Base-by-base conservation (phyloP, 2,329 filamentous ascomycete species). In the Fusarium zealandicum region DNA sequence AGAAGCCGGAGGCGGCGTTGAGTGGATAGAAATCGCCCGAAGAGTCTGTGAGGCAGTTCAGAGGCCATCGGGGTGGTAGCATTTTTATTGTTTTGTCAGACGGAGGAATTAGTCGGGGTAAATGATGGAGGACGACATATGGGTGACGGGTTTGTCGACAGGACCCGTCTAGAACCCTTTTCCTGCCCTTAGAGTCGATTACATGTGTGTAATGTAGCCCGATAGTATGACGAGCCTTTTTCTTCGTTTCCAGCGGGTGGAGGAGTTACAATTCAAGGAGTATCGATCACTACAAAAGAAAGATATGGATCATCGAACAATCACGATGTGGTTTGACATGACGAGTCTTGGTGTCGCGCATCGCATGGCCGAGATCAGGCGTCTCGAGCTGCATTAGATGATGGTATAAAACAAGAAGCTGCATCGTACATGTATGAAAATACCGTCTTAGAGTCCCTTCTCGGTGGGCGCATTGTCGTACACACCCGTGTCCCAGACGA, bases 401-500 rank as follows among this genome's bases (percentile, higher is more conserved):
- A 30, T 37, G 30, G 44, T 44, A 38, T 16, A 47, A 32, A 32
- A 9, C 5, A 41, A 22, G n/a, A 17, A 35, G 3, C 30, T 38
- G 40, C 7, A 25, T 39, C 11, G 8, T 30, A 17, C 3, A n/a
- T 25, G 22, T 17, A 7, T 25, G 8, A 16, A 40, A 4, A 27
- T 22, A n/a, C 6, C 18, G 25, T 36, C 33, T 32, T 33, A 47
- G 12, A 40, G 1, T 16, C 31, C 27, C 37, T 50, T 59, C 22
- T 37, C 13, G 7, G 31, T 11, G 3, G 45, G 48, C 6, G 39
- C 37, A 11, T 62, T 54, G 13, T 57, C 51, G 41, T 73, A 74
- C 14, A 76, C 51, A 4, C 75, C 75, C 3, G 79, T 81, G 37
- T 83, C 79, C 85, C 85, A 88, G 14, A 88, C 82, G 22, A 87